Percentiles rank a stretch among this genome's conserved stretches.
Conservation (phyloP, 129 eudicot species). For the Logfia minima region DNA sequence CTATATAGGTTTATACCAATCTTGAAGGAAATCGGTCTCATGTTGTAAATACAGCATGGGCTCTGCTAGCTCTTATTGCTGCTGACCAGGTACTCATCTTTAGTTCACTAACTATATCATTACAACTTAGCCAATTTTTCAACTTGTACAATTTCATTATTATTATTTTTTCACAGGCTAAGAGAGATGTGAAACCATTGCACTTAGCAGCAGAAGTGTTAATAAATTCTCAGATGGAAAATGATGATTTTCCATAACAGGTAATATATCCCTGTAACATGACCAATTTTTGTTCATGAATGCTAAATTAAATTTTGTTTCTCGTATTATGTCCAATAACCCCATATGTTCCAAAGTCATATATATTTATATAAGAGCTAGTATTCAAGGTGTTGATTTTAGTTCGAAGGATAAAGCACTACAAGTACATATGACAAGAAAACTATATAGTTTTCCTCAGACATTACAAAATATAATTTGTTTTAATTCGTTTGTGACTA, state of each 20-base stretch:
- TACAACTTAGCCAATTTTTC: neutral
- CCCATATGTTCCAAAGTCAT: too few species aligned
- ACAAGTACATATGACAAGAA: too few species aligned
- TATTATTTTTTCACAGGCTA: slow-evolving; percentile 35
- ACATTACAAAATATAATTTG: too few species aligned
- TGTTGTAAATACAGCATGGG: slow-evolving; percentile 78
- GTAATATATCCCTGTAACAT: slow-evolving; percentile 27
- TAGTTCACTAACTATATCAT: neutral
- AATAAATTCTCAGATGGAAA: slow-evolving; percentile 57
- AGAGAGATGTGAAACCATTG: slow-evolving; percentile 55
- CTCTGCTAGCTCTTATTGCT: slow-evolving; percentile 70
- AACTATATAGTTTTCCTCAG: neutral
- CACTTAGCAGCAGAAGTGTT: slow-evolving; percentile 60
- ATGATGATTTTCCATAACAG: slow-evolving; percentile 78
- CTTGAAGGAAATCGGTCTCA: slow-evolving; percentile 59
- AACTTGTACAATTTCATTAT: too few species aligned
- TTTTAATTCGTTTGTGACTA: neutral
- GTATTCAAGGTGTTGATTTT: too few species aligned
- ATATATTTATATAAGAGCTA: too few species aligned
- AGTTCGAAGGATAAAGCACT: too few species aligned
- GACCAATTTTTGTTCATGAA: too few species aligned
- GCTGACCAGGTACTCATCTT: slow-evolving; percentile 68
- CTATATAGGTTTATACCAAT: slow-evolving; percentile 56
- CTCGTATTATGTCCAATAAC: too few species aligned
- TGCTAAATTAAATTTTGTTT: too few species aligned